phyloP scores from a whole-genome alignment of 441 rosid species.

The Populus tomentosa region DNA sequence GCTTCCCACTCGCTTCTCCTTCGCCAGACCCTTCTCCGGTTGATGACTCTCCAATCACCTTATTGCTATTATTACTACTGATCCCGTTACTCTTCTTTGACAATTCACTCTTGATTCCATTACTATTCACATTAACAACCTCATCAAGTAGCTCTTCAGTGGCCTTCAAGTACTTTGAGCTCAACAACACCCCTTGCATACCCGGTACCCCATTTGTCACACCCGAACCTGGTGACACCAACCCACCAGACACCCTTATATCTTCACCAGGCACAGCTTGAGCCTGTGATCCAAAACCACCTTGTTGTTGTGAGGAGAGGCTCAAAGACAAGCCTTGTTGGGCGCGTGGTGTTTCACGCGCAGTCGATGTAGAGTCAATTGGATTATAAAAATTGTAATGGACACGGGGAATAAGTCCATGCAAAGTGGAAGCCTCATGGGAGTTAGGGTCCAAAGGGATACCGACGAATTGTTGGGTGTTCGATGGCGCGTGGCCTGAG shows the following conservation, averaged over 20 bases:
- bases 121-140: slow-evolving; percentile 73
- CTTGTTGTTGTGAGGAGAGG: slow-evolving; percentile 84
- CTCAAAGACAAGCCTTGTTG: slow-evolving; percentile 79
- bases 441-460: slow-evolving; percentile 66
- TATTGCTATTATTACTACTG: slow-evolving; percentile 26
- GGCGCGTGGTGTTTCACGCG: slow-evolving; percentile 73
- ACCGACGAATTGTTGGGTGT: slow-evolving; percentile 73
- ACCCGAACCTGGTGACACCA: slow-evolving; percentile 68
- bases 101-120: slow-evolving; percentile 39
- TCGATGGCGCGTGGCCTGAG: slow-evolving; percentile 47
- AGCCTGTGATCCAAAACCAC: slow-evolving; percentile 45
- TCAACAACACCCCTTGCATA: slow-evolving; percentile 55
- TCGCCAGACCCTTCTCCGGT: slow-evolving; percentile 49
- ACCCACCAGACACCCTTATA: slow-evolving; percentile 48
- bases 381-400: slow-evolving; percentile 74
- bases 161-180: slow-evolving; percentile 91
- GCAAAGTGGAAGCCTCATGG: slow-evolving; percentile 53
- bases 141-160: slow-evolving; percentile 93
- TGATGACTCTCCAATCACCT: slow-evolving; percentile 49
- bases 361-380: slow-evolving; percentile 36
- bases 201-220: slow-evolving; percentile 68
- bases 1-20: slow-evolving; percentile 46
- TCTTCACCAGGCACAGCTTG: slow-evolving; percentile 47
- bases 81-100: slow-evolving; percentile 37
- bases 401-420: slow-evolving; percentile 65